Evolutionary conservation across 228 moss, liverwort and hornwort genomes (phyloP).

Genomic region (Sphagnum magellanicum): DNA sequence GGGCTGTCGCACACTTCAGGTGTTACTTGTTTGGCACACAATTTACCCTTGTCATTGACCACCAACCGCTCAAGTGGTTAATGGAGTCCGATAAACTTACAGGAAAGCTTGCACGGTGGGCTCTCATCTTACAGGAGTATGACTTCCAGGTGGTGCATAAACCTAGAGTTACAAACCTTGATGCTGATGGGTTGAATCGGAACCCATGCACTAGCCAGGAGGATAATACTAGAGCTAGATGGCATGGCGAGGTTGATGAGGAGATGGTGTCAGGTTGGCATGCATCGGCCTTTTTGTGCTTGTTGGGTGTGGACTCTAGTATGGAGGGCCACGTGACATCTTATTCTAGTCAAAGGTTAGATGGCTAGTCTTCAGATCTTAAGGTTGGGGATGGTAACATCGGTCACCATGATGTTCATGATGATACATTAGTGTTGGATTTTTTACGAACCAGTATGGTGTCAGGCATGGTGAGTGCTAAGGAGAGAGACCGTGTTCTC

Average conservation of each 20-base stretch:
- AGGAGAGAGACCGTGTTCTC: no score
- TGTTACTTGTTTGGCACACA: not conserved
- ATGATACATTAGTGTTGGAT: no score
- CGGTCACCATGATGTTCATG: no score
- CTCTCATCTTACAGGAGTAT: conserved; percentile 1
- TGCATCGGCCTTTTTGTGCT: not conserved
- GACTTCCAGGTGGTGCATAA: not conserved
- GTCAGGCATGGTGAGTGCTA: no score
- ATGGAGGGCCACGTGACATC: no score
- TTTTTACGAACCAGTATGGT: no score
- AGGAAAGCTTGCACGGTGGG: not conserved
- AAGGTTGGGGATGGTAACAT: no score
- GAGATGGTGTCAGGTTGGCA: not conserved
- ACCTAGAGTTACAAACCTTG: not conserved
- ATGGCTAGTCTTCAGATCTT: no score
- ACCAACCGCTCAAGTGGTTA: not conserved
- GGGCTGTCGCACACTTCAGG: not conserved
- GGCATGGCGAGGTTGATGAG: not conserved
- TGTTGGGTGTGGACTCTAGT: no score
- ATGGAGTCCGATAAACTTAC: not conserved
- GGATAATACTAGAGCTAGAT: not conserved
- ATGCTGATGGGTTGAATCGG: not conserved
- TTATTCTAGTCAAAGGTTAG: no score
- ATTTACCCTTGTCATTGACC: not conserved
- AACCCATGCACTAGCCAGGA: not conserved